These are phyloP conservation scores for Geosmithia flava DNA, from an alignment of 2,329 filamentous ascomycete genomes.

Conservation along the genomic window DNA sequence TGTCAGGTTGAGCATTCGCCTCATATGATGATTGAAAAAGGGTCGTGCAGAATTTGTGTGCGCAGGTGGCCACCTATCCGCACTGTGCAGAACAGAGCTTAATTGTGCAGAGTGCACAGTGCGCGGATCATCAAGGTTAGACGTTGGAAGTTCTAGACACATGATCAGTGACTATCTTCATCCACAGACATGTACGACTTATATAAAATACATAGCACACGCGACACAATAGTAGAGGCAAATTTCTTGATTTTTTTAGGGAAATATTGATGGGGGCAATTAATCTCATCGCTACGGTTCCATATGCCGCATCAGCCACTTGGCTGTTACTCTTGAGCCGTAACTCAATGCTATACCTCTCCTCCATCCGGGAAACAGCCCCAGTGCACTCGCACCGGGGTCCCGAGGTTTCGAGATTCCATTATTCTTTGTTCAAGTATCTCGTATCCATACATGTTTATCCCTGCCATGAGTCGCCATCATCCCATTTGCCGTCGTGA, in stretches of 20 bases:
- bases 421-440: background rate
- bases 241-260: too few species aligned
- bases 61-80: background rate
- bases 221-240: too few species aligned
- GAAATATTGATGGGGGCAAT: background rate
- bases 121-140: background rate
- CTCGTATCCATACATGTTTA: background rate
- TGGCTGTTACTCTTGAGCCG: slow-evolving; percentile 9
- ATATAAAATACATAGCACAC: too few species aligned
- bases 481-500: background rate
- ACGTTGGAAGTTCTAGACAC: background rate
- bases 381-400: slow-evolving; percentile 11
- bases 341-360: slow-evolving; percentile 3
- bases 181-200: too few species aligned
- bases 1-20: background rate
- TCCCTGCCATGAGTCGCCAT: background rate
- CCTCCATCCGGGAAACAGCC: background rate
- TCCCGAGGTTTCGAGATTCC: slow-evolving; percentile 1
- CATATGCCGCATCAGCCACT: slow-evolving; percentile 10
- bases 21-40: background rate
- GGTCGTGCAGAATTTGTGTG: background rate
- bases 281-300: slow-evolving; percentile 6
- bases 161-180: too few species aligned
- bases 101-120: background rate
- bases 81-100: background rate